A percentile compares a stretch with the other conserved stretches of the same genome.
These are phyloP conservation scores for Agarophyton chilense DNA, from an alignment of 23 red algal genomes.

Conservation along the genomic window DNA sequence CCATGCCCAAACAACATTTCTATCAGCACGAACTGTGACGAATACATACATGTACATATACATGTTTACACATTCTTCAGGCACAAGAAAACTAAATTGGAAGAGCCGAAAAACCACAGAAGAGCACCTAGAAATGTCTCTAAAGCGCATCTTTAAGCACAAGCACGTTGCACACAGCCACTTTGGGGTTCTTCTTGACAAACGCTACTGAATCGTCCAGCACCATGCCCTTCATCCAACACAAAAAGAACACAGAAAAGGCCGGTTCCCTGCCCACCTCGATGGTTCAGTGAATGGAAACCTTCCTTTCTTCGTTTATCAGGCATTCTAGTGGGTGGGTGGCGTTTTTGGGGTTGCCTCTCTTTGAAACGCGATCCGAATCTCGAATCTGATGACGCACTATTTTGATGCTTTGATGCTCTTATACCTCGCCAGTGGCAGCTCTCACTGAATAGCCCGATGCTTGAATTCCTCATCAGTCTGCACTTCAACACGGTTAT, in stretches of 20 bases:
- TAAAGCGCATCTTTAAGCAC: constrained; percentile 71
- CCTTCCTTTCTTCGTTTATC: constrained; percentile 55
- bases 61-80: no score
- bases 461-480: constrained; percentile 95
- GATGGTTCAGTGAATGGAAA: constrained; percentile 89
- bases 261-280: constrained; percentile 91
- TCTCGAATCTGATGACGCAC: constrained; percentile 69
- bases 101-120: no score
- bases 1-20: no score
- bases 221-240: constrained; percentile 58
- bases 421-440: constrained; percentile 37
- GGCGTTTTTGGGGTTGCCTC: constrained; percentile 37
- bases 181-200: constrained; percentile 77
- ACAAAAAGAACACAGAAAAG: constrained; percentile 72
- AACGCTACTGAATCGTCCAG: constrained; percentile 69
- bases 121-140: no score
- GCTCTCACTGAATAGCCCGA: constrained; percentile 71
- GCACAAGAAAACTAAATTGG: no score
- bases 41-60: no score
- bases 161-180: constrained; percentile 84
- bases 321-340: constrained; percentile 38
- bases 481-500: constrained; percentile 90
- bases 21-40: no score
- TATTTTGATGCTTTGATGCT: constrained; percentile 44
- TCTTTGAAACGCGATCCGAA: constrained; percentile 71